phyloP scores from a whole-genome alignment of 805 yeast species.

The Candida oleophila region DNA sequence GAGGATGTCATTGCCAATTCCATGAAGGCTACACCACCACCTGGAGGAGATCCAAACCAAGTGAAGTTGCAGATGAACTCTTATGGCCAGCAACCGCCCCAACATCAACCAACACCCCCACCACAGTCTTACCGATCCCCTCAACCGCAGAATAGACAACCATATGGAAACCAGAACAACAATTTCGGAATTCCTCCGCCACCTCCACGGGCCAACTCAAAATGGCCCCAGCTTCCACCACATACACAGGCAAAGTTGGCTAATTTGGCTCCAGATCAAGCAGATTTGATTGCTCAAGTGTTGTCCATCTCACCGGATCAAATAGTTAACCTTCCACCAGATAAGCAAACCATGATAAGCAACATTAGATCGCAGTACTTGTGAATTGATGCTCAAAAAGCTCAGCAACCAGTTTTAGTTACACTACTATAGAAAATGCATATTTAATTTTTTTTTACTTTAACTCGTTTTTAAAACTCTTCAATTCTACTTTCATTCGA shows the following conservation, averaged over 20 bases:
- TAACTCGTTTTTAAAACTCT: too few species aligned
- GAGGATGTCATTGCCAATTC: slow-evolving; percentile 65
- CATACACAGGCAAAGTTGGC: slow-evolving; percentile 50
- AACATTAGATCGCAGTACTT: slow-evolving; percentile 56
- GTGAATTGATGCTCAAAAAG: slow-evolving; percentile 11
- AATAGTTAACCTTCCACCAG: slow-evolving; percentile 47
- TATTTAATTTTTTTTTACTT: too few species aligned
- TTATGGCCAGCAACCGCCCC: slow-evolving; percentile 11
- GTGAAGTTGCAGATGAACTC: slow-evolving; percentile 9
- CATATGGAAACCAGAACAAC: neutral
- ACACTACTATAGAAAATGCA: too few species aligned
- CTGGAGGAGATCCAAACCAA: too few species aligned
- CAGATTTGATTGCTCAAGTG: slow-evolving; percentile 54
- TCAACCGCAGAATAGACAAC: slow-evolving; percentile 10
- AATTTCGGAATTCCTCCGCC: slow-evolving; percentile 10
- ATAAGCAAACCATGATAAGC: slow-evolving; percentile 54
- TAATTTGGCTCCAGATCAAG: slow-evolving; percentile 55
- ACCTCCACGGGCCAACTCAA: slow-evolving; percentile 13
- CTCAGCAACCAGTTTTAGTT: too few species aligned
- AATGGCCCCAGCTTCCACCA: slow-evolving; percentile 50
- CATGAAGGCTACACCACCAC: slow-evolving; percentile 25
- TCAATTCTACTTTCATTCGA: too few species aligned
- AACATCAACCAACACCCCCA: slow-evolving; percentile 9
- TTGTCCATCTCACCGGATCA: slow-evolving; percentile 50
- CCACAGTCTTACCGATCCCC: slow-evolving; percentile 9